These are phyloP conservation scores for Tulasnella calospora DNA, from an alignment of 768 basidiomycete species.

Conservation along the genomic window DNA sequence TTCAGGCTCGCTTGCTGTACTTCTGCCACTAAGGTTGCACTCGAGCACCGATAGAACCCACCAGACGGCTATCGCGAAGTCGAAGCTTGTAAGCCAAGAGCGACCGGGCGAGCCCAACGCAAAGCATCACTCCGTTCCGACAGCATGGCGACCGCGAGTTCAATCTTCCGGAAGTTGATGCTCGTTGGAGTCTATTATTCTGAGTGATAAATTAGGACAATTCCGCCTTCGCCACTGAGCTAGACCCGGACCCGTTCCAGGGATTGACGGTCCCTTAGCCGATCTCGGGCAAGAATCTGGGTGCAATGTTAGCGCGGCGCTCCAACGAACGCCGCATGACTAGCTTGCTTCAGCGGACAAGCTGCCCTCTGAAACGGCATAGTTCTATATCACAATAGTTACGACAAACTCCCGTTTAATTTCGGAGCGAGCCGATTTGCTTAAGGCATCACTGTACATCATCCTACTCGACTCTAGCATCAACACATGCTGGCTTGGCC, in stretches of 20 bases:
- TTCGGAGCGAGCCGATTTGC: neutral
- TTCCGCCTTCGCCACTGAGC: neutral
- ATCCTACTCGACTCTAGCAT: neutral
- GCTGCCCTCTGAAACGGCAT: neutral
- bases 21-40: neutral
- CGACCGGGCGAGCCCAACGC: neutral
- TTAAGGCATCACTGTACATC: neutral
- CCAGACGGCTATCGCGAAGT: neutral
- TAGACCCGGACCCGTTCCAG: neutral
- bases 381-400: neutral
- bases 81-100: neutral
- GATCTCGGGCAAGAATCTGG: neutral
- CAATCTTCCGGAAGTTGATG: neutral
- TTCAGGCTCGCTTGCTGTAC: neutral
- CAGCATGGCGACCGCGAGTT: neutral
- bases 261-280: neutral
- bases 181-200: neutral
- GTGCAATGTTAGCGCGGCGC: neutral
- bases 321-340: neutral
- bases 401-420: neutral
- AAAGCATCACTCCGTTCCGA: neutral
- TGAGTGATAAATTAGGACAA: neutral
- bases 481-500: conserved; percentile 1
- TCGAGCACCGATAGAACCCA: neutral
- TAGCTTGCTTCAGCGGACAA: neutral